phyloP scores from a whole-genome alignment of 164 flowering plant genomes.

The Paratinospora sagittata region DNA sequence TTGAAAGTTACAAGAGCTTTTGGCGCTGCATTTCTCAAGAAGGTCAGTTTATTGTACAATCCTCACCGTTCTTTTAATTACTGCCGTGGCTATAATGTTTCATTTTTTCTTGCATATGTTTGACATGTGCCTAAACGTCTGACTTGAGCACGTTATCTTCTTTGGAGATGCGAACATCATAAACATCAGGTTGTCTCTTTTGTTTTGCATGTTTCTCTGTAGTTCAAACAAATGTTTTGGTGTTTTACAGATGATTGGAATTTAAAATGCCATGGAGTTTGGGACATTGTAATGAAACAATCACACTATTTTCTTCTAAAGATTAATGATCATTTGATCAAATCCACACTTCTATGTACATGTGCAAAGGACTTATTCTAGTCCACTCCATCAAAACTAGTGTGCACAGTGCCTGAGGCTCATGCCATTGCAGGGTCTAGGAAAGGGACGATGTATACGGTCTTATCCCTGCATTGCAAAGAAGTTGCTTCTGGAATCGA shows the following conservation, averaged over 20 bases:
- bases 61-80: not conserved
- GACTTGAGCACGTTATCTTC: slow-evolving; percentile 6
- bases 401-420: too few relatives aligned
- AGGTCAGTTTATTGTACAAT: slow-evolving; percentile 32
- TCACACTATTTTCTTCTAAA: not conserved
- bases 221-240: not conserved
- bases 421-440: too few relatives aligned
- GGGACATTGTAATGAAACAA: not conserved
- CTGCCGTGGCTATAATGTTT: not conserved
- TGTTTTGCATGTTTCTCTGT: not conserved
- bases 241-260: not conserved
- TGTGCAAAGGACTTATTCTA: not conserved
- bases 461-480: too few relatives aligned
- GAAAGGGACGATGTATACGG: too few relatives aligned
- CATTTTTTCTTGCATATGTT: slow-evolving; percentile 5
- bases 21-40: slow-evolving; percentile 62
- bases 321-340: not conserved
- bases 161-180: not conserved
- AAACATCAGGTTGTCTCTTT: not conserved
- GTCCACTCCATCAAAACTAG: too few relatives aligned
- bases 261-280: not conserved
- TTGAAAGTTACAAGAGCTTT: slow-evolving; percentile 68
- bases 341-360: not conserved
- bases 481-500: too few relatives aligned
- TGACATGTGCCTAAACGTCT: not conserved